These are phyloP conservation scores for Saccharomycopsis selenospora DNA, from an alignment of 805 yeast species.

Conservation along the genomic window DNA sequence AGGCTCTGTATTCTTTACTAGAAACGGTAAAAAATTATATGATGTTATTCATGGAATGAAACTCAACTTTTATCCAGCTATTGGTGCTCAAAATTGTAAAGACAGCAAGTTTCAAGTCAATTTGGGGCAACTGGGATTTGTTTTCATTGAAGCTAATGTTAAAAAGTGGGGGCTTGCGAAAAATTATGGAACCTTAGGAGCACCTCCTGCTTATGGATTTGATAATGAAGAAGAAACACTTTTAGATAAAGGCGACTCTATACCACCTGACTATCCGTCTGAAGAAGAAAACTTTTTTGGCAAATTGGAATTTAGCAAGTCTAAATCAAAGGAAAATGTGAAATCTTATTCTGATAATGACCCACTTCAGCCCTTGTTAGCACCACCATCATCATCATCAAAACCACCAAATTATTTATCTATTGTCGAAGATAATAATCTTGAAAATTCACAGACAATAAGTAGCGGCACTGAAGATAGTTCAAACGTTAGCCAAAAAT, in stretches of 20 bases:
- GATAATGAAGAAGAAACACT: slow-evolving; percentile 31
- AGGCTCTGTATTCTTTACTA: slow-evolving; percentile 86
- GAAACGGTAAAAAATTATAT: slow-evolving; percentile 83
- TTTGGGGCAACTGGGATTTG: slow-evolving; percentile 72
- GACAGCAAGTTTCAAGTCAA: slow-evolving; percentile 48
- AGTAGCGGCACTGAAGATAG: neutral
- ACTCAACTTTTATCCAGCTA: slow-evolving; percentile 60
- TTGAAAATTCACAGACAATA: too few species aligned
- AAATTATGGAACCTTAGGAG: slow-evolving; percentile 37
- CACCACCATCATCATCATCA: neutral
- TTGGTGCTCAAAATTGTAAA: slow-evolving; percentile 70
- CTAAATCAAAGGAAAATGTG: too few species aligned
- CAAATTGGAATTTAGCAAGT: neutral
- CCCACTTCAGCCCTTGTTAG: neutral
- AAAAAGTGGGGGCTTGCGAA: slow-evolving; percentile 81
- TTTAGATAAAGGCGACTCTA: slow-evolving; percentile 35
- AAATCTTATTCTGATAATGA: too few species aligned
- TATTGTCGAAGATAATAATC: neutral
- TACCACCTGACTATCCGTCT: slow-evolving; percentile 41
- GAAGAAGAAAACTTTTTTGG: slow-evolving; percentile 41
- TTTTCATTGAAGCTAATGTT: slow-evolving; percentile 76
- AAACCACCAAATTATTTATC: slow-evolving; percentile 3
- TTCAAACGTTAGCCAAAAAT: neutral
- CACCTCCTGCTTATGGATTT: slow-evolving; percentile 23
- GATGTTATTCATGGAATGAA: slow-evolving; percentile 70